Percentiles rank a stretch among this genome's conserved stretches.
These are phyloP conservation scores for Aquanectria penicillioides DNA, from an alignment of 2,329 filamentous ascomycete genomes.

Conservation along the genomic window DNA sequence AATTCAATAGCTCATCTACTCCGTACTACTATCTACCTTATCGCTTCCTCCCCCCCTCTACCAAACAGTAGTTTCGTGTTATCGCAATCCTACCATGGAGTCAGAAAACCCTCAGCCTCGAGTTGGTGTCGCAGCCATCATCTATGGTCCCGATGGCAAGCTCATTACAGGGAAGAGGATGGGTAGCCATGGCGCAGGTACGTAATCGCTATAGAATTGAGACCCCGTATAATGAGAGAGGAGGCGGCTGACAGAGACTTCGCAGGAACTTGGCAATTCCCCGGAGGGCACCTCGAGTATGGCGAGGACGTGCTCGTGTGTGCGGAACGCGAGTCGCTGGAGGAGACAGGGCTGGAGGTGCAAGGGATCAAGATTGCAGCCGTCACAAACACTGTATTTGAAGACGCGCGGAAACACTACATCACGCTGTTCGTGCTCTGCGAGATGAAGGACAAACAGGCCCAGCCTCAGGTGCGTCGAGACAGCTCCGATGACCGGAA, in stretches of 20 bases:
- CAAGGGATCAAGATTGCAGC: constrained; percentile 62
- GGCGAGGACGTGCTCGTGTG: constrained; percentile 71
- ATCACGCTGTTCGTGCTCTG: constrained; percentile 76
- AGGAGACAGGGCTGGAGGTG: constrained; percentile 75
- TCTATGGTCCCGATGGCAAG: constrained; percentile 54
- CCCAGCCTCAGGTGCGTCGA: constrained; percentile 62
- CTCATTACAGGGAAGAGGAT: constrained; percentile 59
- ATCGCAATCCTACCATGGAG: constrained; percentile 25
- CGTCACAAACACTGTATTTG: constrained; percentile 75
- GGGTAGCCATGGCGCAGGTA: constrained; percentile 61
- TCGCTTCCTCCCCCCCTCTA: not conserved
- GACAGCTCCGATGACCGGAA: no score
- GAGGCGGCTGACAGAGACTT: constrained; percentile 15
- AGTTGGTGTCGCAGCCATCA: constrained; percentile 60
- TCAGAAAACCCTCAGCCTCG: constrained; percentile 44
- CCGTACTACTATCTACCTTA: no score
- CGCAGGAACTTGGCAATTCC: constrained; percentile 71
- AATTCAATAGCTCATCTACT: not conserved
- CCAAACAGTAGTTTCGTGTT: no score
- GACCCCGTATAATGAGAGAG: not conserved
- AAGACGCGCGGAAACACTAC: constrained; percentile 72
- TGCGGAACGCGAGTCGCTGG: constrained; percentile 72
- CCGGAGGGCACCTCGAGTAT: constrained; percentile 80
- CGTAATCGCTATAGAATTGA: constrained; percentile 50
- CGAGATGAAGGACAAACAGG: constrained; percentile 55